A percentile compares a stretch with the other conserved stretches of the same genome.
Conservation (phyloP, 1,284 basidiomycete genomes). For the Pseudozyma sp. region DNA sequence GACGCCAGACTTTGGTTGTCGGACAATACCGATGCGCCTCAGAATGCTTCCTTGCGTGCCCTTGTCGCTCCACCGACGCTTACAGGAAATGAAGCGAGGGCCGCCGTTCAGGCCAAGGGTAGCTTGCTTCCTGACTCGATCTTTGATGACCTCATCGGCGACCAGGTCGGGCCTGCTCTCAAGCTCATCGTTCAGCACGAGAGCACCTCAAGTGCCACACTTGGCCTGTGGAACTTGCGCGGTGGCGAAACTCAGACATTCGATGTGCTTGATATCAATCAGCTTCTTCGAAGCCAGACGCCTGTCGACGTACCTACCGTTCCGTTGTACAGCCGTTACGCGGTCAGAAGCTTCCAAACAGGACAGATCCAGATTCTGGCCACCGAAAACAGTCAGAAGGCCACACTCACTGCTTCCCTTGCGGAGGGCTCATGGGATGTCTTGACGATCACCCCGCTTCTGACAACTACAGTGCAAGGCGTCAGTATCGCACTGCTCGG, state of each 20-base stretch:
- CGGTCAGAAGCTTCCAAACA: conserved; percentile 23
- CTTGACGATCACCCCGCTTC: conserved; percentile 16
- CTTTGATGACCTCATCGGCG: conserved; percentile 30
- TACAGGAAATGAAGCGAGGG: not conserved
- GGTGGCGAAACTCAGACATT: conserved; percentile 13
- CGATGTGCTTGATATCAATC: conserved; percentile 14
- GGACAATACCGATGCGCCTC: conserved; percentile 25
- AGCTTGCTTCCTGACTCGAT: conserved; percentile 3
- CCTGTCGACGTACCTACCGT: not conserved
- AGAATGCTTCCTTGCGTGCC: conserved; percentile 12
- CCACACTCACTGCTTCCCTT: conserved; percentile 4
- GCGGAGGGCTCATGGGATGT: conserved; percentile 33
- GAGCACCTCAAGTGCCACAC: conserved; percentile 7
- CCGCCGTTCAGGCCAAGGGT: conserved; percentile 16
- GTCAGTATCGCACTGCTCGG: conserved; percentile 27
- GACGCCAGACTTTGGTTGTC: conserved; percentile 38
- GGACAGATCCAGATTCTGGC: conserved; percentile 14
- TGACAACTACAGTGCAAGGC: conserved; percentile 10
- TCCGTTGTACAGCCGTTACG: conserved; percentile 9
- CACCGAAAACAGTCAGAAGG: not conserved
- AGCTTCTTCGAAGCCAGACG: conserved; percentile 1
- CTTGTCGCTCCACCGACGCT: conserved; percentile 13
- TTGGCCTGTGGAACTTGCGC: conserved; percentile 41
- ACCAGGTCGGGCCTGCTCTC: conserved; percentile 22
- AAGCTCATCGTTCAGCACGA: conserved; percentile 32